A percentile compares a stretch with the other conserved stretches of the same genome.
Evolutionary conservation across 331 rosid genomes (phyloP).

Genomic region (Telfairia occidentalis): DNA sequence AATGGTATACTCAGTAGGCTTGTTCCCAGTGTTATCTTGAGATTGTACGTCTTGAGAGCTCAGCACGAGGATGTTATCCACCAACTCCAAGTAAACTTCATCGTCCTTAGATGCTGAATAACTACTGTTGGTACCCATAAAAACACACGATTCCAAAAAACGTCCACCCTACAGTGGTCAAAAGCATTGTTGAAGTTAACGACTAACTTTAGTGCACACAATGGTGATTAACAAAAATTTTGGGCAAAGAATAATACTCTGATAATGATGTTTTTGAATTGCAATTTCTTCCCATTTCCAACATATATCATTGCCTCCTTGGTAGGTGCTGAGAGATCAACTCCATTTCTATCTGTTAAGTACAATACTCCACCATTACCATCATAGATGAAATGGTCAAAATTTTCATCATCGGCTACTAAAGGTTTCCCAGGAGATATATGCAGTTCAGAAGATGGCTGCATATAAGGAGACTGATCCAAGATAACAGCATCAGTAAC

Average conservation of each 20-base stretch:
- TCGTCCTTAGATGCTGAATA: slow-evolving; percentile 66
- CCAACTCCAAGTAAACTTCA: slow-evolving; percentile 47
- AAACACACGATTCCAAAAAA: slow-evolving; percentile 76
- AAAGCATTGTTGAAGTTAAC: slow-evolving; percentile 9
- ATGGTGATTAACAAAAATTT: neutral
- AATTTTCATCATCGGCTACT: slow-evolving; percentile 61
- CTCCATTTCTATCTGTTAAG: slow-evolving; percentile 53
- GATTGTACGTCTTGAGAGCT: slow-evolving; percentile 27
- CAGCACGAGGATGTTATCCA: slow-evolving; percentile 25
- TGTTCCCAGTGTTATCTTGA: slow-evolving; percentile 27
- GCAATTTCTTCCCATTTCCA: slow-evolving; percentile 83
- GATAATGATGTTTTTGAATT: slow-evolving; percentile 71
- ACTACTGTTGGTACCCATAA: slow-evolving; percentile 77
- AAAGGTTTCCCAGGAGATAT: slow-evolving; percentile 72
- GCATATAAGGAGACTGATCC: slow-evolving; percentile 52
- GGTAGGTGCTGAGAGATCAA: slow-evolving; percentile 40
- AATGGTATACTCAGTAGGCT: slow-evolving; percentile 43
- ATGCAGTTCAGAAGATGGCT: slow-evolving; percentile 52
- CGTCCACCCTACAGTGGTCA: slow-evolving; percentile 49
- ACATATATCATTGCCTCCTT: slow-evolving; percentile 69
- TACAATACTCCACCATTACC: slow-evolving; percentile 71
- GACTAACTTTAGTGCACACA: neutral
- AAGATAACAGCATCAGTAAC: slow-evolving; percentile 52
- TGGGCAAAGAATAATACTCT: slow-evolving; percentile 40
- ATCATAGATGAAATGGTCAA: slow-evolving; percentile 70